Percentiles rank a stretch among this genome's conserved stretches.
Conservation (phyloP, 1,284 basidiomycete species). For the Marasmius fiardii region DNA sequence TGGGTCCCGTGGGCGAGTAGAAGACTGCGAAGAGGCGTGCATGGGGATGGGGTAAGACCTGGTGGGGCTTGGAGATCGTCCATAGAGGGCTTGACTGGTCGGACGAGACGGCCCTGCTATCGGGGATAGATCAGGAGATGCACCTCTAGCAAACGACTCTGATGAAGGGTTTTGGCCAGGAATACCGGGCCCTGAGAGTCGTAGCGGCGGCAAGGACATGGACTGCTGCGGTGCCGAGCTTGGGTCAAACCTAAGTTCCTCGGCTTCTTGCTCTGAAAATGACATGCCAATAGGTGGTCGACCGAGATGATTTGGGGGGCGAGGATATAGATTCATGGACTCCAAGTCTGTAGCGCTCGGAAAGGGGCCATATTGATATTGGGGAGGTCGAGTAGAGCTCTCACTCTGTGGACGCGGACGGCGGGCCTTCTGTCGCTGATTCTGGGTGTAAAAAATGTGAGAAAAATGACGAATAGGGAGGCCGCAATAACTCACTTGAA, state of each 20-base stretch:
- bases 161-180: constrained; percentile 33
- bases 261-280: neutral
- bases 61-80: constrained; percentile 17
- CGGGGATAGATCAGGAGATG: constrained; percentile 6
- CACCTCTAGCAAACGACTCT: neutral
- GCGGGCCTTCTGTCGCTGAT: constrained; percentile 78
- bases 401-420: constrained; percentile 55
- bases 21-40: constrained; percentile 21
- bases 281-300: neutral
- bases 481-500: constrained; percentile 54
- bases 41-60: constrained; percentile 16
- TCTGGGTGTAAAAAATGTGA: constrained; percentile 38
- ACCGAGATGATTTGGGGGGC: neutral
- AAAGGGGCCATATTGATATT: constrained; percentile 60
- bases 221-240: constrained; percentile 6
- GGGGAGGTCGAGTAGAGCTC: constrained; percentile 44
- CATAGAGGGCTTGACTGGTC: neutral
- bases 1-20: constrained; percentile 26
- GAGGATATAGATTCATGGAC: constrained; percentile 20
- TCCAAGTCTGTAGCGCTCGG: constrained; percentile 38
- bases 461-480: neutral
- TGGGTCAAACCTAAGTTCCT: constrained; percentile 1
- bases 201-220: constrained; percentile 26
- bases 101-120: constrained; percentile 5
- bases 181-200: constrained; percentile 61